A percentile compares a stretch with the other conserved stretches of the same genome.
phyloP scores from a whole-genome alignment of 2,329 filamentous ascomycete genomes.

The Fusarium sp. region DNA sequence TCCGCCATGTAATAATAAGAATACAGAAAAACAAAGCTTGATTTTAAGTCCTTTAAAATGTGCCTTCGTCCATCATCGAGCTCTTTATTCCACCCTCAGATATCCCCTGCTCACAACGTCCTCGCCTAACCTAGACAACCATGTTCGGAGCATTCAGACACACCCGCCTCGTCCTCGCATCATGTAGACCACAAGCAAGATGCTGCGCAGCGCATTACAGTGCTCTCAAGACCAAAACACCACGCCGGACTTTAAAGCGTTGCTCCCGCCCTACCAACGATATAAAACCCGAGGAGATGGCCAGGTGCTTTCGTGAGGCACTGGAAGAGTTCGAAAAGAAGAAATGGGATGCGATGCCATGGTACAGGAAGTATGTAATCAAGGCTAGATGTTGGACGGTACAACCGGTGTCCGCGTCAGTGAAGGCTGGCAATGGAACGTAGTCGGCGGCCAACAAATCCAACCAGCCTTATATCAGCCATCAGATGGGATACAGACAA shows the following conservation, averaged over 20 bases:
- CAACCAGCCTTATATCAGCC: not conserved
- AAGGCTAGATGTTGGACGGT: not conserved
- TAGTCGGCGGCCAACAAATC: not conserved
- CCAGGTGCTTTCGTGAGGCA: not conserved
- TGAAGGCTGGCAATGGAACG: not conserved
- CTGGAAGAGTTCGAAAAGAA: not conserved
- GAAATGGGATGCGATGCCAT: not conserved
- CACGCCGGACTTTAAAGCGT: not conserved
- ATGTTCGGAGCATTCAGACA: not conserved
- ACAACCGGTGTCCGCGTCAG: not conserved
- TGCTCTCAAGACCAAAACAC: not conserved
- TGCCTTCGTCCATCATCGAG: not conserved
- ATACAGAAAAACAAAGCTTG: not conserved
- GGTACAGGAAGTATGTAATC: not conserved
- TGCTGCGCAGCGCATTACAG: not conserved
- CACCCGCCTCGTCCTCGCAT: not conserved
- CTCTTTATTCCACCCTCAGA: not conserved
- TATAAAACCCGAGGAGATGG: not conserved
- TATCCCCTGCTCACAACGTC: not conserved
- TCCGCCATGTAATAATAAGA: not conserved
- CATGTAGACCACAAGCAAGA: not conserved
- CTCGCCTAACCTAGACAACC: not conserved
- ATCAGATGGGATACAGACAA: not conserved
- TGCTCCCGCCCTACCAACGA: not conserved
- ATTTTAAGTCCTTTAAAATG: not conserved